Evolutionary conservation across 192 early-diverging fungal species (phyloP), one percentile per base, ranked within the genome.

Genomic region (Backusella australiensis): DNA sequence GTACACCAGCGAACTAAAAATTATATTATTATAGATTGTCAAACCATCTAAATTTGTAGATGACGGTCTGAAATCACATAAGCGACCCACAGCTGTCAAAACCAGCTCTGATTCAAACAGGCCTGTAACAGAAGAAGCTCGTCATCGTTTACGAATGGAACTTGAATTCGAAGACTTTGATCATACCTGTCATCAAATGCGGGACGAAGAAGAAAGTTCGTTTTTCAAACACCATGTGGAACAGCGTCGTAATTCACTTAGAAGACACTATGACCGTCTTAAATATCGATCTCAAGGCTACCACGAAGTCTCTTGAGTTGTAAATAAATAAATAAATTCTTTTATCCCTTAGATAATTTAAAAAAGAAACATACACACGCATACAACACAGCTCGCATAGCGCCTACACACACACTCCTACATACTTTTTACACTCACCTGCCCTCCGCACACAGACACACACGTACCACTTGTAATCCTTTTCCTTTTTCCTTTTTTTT

Each of bases 111-210:
- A 66, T 41, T 35, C 56, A 44, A 63, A 38, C 0, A 12, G 63
- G 34, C 73, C 68, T 29, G 76, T 77, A 14, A 77, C 76, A n/a
- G 76, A 77, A 66, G 53, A 77, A 46, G 76, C 76, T 21, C 67
- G 53, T 23, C 53, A 46, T n/a, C 69, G 69, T 49, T 32, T 71
- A 41, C 44, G 35, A 35, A 23, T 77, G 14, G 76, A 77, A 65
- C 34, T 72, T 21, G 15, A 69, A 29, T 77, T 72, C n/a, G 17
- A 29, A 6, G 36, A 52, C n/a, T 78, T 73, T 68, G 70, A 73
- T 67, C 73, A 67, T 15, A 32, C 38, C 36, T 41, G 39, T 14
- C 46, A 52, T 41, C 59, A 75, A 44, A 75, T 67, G 46, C 19
- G 26, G 35, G 46, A 65, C 29, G 46, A 75, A 41, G 59, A 75